Base-by-base conservation (phyloP, 495 filamentous ascomycete genomes). In the Chaetomidium leptoderma region DNA sequence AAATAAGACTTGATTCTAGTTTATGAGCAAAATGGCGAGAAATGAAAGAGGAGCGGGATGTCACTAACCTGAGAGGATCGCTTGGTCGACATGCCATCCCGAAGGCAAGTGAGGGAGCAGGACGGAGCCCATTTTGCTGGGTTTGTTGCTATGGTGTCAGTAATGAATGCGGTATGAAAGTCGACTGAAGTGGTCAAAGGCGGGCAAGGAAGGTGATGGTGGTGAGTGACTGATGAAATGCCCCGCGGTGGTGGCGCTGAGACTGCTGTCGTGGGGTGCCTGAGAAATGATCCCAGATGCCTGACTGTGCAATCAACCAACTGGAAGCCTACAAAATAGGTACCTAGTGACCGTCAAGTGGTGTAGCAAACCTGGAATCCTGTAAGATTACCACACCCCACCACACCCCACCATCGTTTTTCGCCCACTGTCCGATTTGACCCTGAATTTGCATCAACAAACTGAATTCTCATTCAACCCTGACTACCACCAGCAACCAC, bases 41-140 rank as follows among this genome's bases (percentile, higher is more conserved):
- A 17, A 32, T 13, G 14, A 13, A 3, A 30, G 32, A 16, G 16
- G 11, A 29, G 40, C 14, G 19, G 14, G 46, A 24, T 27, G 13
- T 16, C 14, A 62, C 47, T 16, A 11, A 14, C 57, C 57, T 59
- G 84, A 86, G 62, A 93, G 83, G 65, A 95, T 95, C 46, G 89
- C 89, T 75, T 96, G 91, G 76, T 96, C 92, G 57, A 96, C 90
- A 65, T 96, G 91, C 92, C 93, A 97, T 62, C 91, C 93, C 13
- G 89, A 95, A 55, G 83, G 81, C 33, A 98, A 81, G 74, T 98
- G 93, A 19, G 93, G 93, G 14, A 98, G 82, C 14, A 97, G 89
- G 53, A 97, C 88, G 53, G 91, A 96, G 67, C 91, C 90, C 88
- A 93, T 95, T 50, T 17, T 64, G 57, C 21, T 35, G 27, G 36